Evolutionary conservation across 228 moss, liverwort and hornwort species (phyloP).

Genomic region (Sphagnum magellanicum): DNA sequence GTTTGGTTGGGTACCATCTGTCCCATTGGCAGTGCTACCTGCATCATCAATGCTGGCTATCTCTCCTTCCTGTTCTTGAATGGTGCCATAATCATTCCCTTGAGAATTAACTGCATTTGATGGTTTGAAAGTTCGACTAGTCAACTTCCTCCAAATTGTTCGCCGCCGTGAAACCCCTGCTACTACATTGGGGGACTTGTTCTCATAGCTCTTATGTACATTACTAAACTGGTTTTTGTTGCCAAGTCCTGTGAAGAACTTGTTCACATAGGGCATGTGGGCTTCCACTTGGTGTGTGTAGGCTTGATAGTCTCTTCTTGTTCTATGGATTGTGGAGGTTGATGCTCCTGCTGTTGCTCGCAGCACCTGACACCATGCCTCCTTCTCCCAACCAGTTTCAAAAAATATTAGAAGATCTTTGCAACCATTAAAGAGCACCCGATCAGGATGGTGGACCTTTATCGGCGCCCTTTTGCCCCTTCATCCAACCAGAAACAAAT

Average conservation of each 20-base stretch:
- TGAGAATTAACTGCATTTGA: slow-evolving; percentile 44
- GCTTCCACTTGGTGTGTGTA: slow-evolving; percentile 51
- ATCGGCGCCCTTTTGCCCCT: slow-evolving; percentile 83
- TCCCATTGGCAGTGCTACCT: slow-evolving; percentile 5
- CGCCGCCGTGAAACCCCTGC: slow-evolving; percentile 46
- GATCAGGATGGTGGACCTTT: slow-evolving; percentile 63
- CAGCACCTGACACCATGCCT: slow-evolving; percentile 93
- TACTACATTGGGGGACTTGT: slow-evolving; percentile 24
- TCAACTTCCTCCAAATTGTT: slow-evolving; percentile 57
- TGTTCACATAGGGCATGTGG: slow-evolving; percentile 62
- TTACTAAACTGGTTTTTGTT: slow-evolving; percentile 24
- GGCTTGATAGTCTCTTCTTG: slow-evolving; percentile 74
- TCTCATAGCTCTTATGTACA: slow-evolving; percentile 16
- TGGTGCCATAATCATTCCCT: slow-evolving; percentile 5
- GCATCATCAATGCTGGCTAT: background rate
- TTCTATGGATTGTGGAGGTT: slow-evolving; percentile 37
- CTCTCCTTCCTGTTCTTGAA: background rate
- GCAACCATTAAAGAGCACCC: slow-evolving; percentile 58
- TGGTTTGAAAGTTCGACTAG: slow-evolving; percentile 43
- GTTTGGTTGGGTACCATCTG: slow-evolving; percentile 9
- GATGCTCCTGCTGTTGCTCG: slow-evolving; percentile 51
- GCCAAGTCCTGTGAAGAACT: slow-evolving; percentile 21
- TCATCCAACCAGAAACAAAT: slow-evolving; percentile 1
- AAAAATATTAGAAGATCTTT: slow-evolving; percentile 69
- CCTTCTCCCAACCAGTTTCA: slow-evolving; percentile 93